These are phyloP conservation scores for Trametes cubensis DNA, from an alignment of 768 basidiomycete genomes.

Conservation along the genomic window DNA sequence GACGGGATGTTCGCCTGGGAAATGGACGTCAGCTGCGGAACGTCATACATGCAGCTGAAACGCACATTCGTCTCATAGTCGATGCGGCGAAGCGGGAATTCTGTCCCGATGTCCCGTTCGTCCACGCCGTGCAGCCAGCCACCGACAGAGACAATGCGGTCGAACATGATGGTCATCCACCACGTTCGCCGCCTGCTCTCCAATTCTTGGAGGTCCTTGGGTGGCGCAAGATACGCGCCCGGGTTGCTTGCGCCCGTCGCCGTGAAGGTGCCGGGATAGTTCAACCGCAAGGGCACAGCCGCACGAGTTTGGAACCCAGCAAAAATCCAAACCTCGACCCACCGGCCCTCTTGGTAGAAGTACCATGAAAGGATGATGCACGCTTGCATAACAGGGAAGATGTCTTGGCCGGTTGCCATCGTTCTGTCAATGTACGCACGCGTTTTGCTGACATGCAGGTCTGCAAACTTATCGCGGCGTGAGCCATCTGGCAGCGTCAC, in stretches of 20 bases:
- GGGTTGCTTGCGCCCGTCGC: slow-evolving; percentile 67
- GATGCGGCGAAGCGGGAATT: slow-evolving; percentile 71
- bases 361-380: slow-evolving; percentile 88
- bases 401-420: slow-evolving; percentile 87
- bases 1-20: slow-evolving; percentile 37
- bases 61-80: slow-evolving; percentile 79
- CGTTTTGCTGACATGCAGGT: slow-evolving; percentile 87
- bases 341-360: slow-evolving; percentile 85
- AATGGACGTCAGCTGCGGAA: slow-evolving; percentile 5
- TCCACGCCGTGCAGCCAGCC: slow-evolving; percentile 88
- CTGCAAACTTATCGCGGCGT: slow-evolving; percentile 82
- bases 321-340: slow-evolving; percentile 93
- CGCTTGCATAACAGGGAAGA: slow-evolving; percentile 85
- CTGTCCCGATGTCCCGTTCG: slow-evolving; percentile 83
- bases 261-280: slow-evolving; percentile 80
- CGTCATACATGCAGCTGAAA: slow-evolving; percentile 6
- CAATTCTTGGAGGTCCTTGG: slow-evolving; percentile 72
- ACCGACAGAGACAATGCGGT: slow-evolving; percentile 68
- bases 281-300: slow-evolving; percentile 78
- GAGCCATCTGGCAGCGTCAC: slow-evolving; percentile 72
- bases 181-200: slow-evolving; percentile 82
- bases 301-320: slow-evolving; percentile 84
- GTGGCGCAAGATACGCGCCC: slow-evolving; percentile 79
- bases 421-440: slow-evolving; percentile 85
- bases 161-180: slow-evolving; percentile 91